These are phyloP conservation scores for Encephalitozoon cuniculi DNA, from an alignment of 371 early-diverging fungal species.

Conservation along the genomic window DNA sequence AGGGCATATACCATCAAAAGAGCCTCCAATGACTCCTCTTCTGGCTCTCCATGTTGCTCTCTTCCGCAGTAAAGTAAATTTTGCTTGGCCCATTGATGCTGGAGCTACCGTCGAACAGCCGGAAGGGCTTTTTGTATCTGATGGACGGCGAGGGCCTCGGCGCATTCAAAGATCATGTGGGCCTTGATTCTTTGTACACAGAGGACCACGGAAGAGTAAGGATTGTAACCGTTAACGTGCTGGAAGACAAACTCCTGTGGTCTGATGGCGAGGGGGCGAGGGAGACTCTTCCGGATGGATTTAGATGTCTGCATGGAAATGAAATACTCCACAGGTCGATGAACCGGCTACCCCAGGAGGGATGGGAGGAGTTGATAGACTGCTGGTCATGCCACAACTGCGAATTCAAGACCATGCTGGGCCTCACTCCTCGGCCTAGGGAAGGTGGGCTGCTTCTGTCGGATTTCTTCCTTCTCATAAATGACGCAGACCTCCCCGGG, in stretches of 20 bases:
- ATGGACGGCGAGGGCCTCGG: neutral
- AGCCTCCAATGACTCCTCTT: neutral
- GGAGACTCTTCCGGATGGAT: neutral
- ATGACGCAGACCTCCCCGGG: conserved; percentile 20
- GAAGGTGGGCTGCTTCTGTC: conserved; percentile 50
- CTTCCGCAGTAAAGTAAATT: neutral
- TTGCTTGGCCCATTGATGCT: neutral
- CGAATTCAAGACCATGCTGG: conserved; percentile 54
- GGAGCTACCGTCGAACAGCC: neutral
- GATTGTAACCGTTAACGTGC: neutral
- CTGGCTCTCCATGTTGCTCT: neutral
- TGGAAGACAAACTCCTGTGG: neutral
- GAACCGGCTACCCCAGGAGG: conserved; percentile 51
- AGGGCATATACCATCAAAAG: neutral
- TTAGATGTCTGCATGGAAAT: conserved; percentile 43
- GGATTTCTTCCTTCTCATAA: conserved; percentile 48
- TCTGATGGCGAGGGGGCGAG: neutral
- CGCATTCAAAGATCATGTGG: neutral
- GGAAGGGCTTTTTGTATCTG: neutral
- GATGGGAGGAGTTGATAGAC: conserved; percentile 60
- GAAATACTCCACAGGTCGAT: conserved; percentile 15
- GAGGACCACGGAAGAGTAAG: neutral
- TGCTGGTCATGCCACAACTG: conserved; percentile 61
- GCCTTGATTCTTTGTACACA: neutral
- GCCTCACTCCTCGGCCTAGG: conserved; percentile 39